phyloP scores from a whole-genome alignment of 805 yeast species.

The Diddensiella santjacobensis region DNA sequence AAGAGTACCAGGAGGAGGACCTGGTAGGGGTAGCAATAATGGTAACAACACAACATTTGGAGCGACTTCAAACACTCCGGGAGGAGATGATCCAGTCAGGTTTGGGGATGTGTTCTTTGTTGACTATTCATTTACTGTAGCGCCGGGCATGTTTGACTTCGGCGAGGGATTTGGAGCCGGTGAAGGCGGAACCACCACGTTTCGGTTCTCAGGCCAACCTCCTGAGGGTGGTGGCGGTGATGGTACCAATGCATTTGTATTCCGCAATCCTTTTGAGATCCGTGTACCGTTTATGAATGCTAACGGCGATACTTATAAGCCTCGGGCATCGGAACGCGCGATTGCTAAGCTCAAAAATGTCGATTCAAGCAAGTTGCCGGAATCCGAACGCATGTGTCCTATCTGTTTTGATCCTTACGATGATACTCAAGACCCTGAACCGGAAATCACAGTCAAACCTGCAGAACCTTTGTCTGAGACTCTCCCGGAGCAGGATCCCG shows the following conservation, averaged over 20 bases:
- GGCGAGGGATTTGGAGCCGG: background rate
- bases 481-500: slow-evolving; percentile 2
- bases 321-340: slow-evolving; percentile 28
- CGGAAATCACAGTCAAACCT: slow-evolving; percentile 9
- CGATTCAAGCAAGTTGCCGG: slow-evolving; percentile 30
- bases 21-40: background rate
- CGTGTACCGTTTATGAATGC: background rate
- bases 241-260: slow-evolving; percentile 4
- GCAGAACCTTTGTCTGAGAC: slow-evolving; percentile 11
- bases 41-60: background rate
- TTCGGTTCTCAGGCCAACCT: background rate
- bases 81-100: background rate
- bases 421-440: slow-evolving; percentile 6
- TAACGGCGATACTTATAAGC: slow-evolving; percentile 11
- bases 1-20: background rate
- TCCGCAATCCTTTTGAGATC: background rate
- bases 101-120: slow-evolving; percentile 9
- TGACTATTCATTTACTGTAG: slow-evolving; percentile 19
- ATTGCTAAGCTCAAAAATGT: slow-evolving; percentile 32
- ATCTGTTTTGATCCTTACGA: slow-evolving; percentile 43
- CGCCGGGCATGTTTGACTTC: slow-evolving; percentile 1
- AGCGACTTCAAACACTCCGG: background rate
- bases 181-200: background rate
- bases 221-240: slow-evolving; percentile 1
- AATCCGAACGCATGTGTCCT: slow-evolving; percentile 36